Evolutionary conservation across 2,329 filamentous ascomycete genomes (phyloP), one percentile per base, ranked within the genome.

Genomic region (Ophiostoma sp.): DNA sequence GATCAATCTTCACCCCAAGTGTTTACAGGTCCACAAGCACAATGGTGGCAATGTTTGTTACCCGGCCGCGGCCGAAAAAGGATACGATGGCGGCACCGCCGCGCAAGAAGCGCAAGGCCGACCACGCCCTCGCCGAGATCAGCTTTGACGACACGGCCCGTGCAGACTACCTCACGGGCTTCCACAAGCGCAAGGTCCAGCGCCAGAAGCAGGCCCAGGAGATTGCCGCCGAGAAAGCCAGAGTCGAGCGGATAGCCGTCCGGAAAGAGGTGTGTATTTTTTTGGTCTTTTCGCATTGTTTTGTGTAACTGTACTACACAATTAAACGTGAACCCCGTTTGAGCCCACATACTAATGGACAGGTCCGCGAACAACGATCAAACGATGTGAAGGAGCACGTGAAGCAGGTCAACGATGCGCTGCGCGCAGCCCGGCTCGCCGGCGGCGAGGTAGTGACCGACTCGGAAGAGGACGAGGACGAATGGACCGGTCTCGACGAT

Each of bases 141-240:
- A 87, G 82, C 66, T 99, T 98, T 80, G 93, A 99, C 80, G 80
- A 84, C 70, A 83, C 84, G 70, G 91, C 91, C 63, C 89, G 95
- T 72, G 82, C 90, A 72, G 93, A 98, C 75, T 99, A 91, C 76
- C 83, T 99, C 69, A 97, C 93, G 0, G 95, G 95, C 2, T 99
- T 99, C 79, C 93, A 94, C 82, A 99, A 98, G 83, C 89, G 95
- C 78, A 98, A 97, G 78, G 81, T 91, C 67, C 90, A 92, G 77
- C 86, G 95, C 49, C 87, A 89, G 73, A 96, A 96, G 80, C 83
- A 89, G 78, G 94, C 94, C 1, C 90, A 95, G 75, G 92, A 95
- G 73, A 83, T 90, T 73, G 91, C 92, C 3, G 88, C 86, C 63
- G 89, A 92, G 78, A 88, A 85, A 76, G 92, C 89, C 64, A 87